Conservation (phyloP, 306 rosid species). For the Vigna nakashimae region DNA sequence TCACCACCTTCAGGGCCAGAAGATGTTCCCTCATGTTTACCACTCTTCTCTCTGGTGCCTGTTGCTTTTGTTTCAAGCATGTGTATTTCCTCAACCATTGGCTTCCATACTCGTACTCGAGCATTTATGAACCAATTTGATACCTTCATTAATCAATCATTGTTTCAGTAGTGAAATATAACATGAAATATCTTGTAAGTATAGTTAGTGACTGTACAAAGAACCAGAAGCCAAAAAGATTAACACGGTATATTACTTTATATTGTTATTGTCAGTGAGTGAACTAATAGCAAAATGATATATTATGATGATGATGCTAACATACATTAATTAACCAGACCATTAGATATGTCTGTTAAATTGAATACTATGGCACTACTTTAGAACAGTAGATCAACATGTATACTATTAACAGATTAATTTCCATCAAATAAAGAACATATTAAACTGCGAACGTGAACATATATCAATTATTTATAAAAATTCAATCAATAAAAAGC, state of each 20-base stretch:
- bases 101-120: slow-evolving; percentile 95
- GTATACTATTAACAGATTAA: not conserved
- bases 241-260: too few relatives aligned
- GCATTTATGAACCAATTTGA: slow-evolving; percentile 96
- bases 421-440: not conserved
- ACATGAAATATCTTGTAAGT: not conserved
- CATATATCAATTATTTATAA: slow-evolving; percentile 16
- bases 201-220: too few relatives aligned
- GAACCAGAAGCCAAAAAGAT: too few relatives aligned
- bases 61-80: slow-evolving; percentile 70
- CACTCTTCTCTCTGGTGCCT: slow-evolving; percentile 39
- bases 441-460: not conserved
- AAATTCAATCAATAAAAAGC: slow-evolving; percentile 33
- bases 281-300: too few relatives aligned
- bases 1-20: slow-evolving; percentile 46
- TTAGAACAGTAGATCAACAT: not conserved
- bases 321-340: not conserved
- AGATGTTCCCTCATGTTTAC: slow-evolving; percentile 45
- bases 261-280: too few relatives aligned
- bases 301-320: not conserved
- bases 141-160: slow-evolving; percentile 58
- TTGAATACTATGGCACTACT: not conserved
- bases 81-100: slow-evolving; percentile 99
- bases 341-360: not conserved
- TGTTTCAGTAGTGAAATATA: not conserved